Base-by-base conservation (phyloP, 2,329 filamentous ascomycete species). In the Colletotrichum plurivorum region DNA sequence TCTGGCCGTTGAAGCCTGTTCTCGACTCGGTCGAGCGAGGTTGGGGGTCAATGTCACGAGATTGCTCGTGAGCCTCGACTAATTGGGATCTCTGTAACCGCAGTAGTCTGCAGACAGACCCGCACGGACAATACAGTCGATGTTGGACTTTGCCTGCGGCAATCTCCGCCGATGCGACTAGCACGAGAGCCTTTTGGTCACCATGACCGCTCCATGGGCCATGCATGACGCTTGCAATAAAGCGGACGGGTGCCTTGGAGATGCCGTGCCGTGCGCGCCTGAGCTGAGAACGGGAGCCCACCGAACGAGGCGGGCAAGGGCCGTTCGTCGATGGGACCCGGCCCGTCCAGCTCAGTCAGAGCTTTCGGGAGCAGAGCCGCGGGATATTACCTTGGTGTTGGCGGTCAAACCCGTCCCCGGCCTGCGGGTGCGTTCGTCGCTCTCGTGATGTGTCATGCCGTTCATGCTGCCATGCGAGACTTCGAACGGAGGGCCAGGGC, bases 281-380 rank as follows among this genome's bases (percentile, higher is more conserved):
- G 54, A 65, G 66, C 66, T 69, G 66, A 67, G 55, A 25, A 18
- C 41, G 10, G 5, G 43, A 57, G 41, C 16, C 25, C 55, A 43
- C 41, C 16, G 12, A 43, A 43, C 41, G 41, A 43, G 41, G 41
- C 41, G 41, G 41, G 61, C n/a, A n/a, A 54, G 54, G 61, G 48
- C 49, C 61, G 54, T 22, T 31, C 61, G 43, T 68, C 61, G 48
- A 65, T 54, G 61, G 65, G 53, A 16, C 65, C 54, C 62, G 9
- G n/a, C 31, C 31, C 56, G 31, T 22, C 41, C 41, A 43, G 41
- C 39, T 12, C 27, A 39, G 66, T 69, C 66, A 65, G 54, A 69
- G 66, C 41, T 62, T 66, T 67, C 67, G 55, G 67, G 36, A 67
- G 45, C 67, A 69, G 63, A 69, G 67, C 67, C 62, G 67, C 63